A percentile compares a stretch with the other conserved stretches of the same genome.
Evolutionary conservation across 441 rosid species (phyloP).

Genomic region (Jatropha multifida): DNA sequence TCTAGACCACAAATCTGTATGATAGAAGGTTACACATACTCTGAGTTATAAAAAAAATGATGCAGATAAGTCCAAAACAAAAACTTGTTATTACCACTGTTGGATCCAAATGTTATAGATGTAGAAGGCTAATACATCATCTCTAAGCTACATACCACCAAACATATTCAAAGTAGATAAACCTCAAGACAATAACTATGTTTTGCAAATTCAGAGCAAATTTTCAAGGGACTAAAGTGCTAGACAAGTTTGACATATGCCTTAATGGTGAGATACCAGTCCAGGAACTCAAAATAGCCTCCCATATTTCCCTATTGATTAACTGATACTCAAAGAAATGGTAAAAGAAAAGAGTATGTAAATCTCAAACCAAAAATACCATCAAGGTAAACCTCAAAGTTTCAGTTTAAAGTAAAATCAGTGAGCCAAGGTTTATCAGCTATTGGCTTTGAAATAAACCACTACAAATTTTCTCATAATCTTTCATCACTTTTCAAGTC

Average conservation of each 20-base stretch:
- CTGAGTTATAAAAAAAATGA: conserved; percentile 13
- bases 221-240: not conserved
- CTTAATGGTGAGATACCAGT: not conserved
- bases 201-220: no score
- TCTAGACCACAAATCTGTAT: conserved; percentile 54
- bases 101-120: no score
- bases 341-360: not conserved
- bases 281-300: not conserved
- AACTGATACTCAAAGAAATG: not conserved
- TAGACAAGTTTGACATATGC: not conserved
- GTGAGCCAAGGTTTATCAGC: not conserved
- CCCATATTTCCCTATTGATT: not conserved
- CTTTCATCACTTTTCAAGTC: not conserved
- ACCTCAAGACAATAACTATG: no score
- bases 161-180: no score
- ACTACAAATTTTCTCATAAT: no score
- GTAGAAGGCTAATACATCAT: no score
- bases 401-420: no score
- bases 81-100: no score
- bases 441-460: not conserved
- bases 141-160: no score
- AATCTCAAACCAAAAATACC: not conserved
- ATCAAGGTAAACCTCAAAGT: not conserved
- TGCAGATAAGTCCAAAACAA: not conserved
- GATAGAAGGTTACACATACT: conserved; percentile 16